Evolutionary conservation across 2,329 filamentous ascomycete genomes (phyloP), one percentile per base, ranked within the genome.

Genomic region (Pseudocercospora cruenta): DNA sequence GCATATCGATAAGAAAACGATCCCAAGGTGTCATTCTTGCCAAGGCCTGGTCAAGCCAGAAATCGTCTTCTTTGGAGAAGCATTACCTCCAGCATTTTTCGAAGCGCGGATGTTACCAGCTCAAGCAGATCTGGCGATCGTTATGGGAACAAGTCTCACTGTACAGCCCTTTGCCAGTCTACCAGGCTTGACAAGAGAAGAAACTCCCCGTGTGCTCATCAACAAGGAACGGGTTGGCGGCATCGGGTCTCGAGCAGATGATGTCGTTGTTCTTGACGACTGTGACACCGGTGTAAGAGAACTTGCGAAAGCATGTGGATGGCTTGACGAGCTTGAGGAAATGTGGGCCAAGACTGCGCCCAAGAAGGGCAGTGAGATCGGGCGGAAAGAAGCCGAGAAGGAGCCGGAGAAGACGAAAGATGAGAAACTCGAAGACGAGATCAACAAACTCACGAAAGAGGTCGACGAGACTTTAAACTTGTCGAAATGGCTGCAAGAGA

Each of bases 31-130:
- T 77, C 75, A 82, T 8, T 77, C 81, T 21, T 98, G 94, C 77
- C 82, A 85, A 39, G 94, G 94, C 0, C 81, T 95, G 2, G 92
- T 97, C 43, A 97, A 97, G 80, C 94, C 94, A 0, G 92, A 97
- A 73, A 97, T 97, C 75, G 93, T 96, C 36, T 97, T 97, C 80
- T 97, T 97, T 72, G 93, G 93, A 59, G 93, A 96, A 76, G 79
- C 86, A 0, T 80, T 94, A 2, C 91, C 91, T 0, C 77, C 80
- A 6, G 80, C 79, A 0, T 96, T 96, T 78, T 88, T 90, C 75
- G 76, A 80, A 6, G 88, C 87, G 65, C 80, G 82, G 28, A 76
- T 81, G 47, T 78, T 90, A 12, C 85, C 87, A 0, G 80, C 80
- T 1, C 80, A 85, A 72, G 91, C 92, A 0, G 93, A 97, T 75